Evolutionary conservation across 768 basidiomycete species (phyloP), one percentile per base, ranked within the genome.

Genomic region (Collybiopsis luxurians): DNA sequence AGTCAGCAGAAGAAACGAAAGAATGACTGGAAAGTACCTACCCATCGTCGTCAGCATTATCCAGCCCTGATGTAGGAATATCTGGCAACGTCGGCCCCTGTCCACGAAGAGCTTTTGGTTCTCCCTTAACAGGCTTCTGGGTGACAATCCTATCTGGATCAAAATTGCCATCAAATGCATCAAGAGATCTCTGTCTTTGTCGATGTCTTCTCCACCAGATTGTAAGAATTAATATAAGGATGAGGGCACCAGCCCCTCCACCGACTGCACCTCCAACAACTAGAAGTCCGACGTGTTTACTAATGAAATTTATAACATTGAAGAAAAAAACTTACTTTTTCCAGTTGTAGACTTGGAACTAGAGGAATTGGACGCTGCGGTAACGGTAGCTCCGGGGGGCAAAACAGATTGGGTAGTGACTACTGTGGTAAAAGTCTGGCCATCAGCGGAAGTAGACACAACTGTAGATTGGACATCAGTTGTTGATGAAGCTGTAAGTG

Each of bases 141-240:
- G 49, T 43, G 10, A 43, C 52, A 44, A 54, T 44, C 28, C 42
- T 26, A 21, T 44, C 53, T 17, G 53, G 53, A 31, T 54, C 40
- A 54, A 54, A 54, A 21, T 54, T 54, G 7, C 53, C 53, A 31
- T 54, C 53, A 21, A 54, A 54, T 0, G 26, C 53, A 15, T 44
- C 42, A 5, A 54, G 17, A 21, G 43, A 54, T 12, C 27, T 45
- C 30, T 45, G 27, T 27, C 27, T 28, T 10, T n/a, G 11, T 43
- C 26, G 17, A 17, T 36, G 21, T 23, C 52, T 24, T n/a, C 10
- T 42, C 40, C 39, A 54, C 39, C 53, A 54, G n/a, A 44, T 21
- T 6, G 17, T 38, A 11, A 51, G 9, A 4, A 54, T n/a, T 12
- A 44, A n/a, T 1, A 44, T 12, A 4, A 54, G 2, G 21, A 54